Percentiles rank a stretch among this genome's conserved stretches.
Evolutionary conservation across 768 basidiomycete species (phyloP).

Genomic region (Boletus barrowsii): DNA sequence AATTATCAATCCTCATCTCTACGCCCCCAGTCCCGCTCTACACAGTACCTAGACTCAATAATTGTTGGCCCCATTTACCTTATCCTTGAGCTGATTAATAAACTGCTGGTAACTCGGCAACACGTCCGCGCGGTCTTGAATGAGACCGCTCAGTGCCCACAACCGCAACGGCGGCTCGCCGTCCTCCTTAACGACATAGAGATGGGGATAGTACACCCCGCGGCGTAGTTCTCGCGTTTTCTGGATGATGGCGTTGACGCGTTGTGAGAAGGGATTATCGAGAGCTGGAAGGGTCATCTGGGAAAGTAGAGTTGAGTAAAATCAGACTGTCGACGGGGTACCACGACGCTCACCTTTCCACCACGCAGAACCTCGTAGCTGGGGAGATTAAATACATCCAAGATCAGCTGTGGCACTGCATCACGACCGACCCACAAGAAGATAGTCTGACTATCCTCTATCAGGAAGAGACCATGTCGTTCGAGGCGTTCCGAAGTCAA

Average conservation of each 20-base stretch:
- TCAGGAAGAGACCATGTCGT: conserved; percentile 91
- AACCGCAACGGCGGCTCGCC: conserved; percentile 91
- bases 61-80: conserved; percentile 43
- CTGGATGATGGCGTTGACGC: conserved; percentile 89
- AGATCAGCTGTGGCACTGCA: conserved; percentile 90
- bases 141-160: conserved; percentile 92
- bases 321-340: background rate
- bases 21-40: background rate
- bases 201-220: conserved; percentile 88
- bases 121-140: conserved; percentile 94
- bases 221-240: conserved; percentile 94
- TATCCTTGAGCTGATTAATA: conserved; percentile 85
- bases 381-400: conserved; percentile 91
- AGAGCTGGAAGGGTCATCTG: conserved; percentile 86
- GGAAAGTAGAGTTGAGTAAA: background rate
- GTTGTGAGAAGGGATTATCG: conserved; percentile 94
- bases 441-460: conserved; percentile 96
- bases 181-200: conserved; percentile 97
- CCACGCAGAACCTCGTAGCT: conserved; percentile 86
- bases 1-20: background rate
- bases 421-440: conserved; percentile 99
- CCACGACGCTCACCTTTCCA: conserved; percentile 66
- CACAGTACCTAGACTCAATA: conserved; percentile 12
- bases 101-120: conserved; percentile 97
- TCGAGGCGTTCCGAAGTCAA: conserved; percentile 94